Base-by-base conservation (phyloP, 78 protist species). In the Dictyostelium capitatum region DNA sequence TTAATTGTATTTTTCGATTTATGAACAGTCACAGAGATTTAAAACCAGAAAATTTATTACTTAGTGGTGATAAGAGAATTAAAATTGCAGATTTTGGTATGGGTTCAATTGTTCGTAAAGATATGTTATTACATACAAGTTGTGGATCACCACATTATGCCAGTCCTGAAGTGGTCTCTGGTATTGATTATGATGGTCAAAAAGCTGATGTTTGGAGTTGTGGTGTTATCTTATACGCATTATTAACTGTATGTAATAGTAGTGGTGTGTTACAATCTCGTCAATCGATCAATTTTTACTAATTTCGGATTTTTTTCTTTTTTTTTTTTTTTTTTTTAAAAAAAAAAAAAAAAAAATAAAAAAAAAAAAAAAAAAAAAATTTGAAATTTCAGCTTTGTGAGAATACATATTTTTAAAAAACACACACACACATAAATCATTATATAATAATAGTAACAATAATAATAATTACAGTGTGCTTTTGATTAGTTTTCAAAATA, bases 1-100 rank as follows among this genome's bases (percentile, higher is more conserved):
- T 19, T 37, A 8, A 25, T 47, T 41, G n/a, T n/a, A n/a, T n/a
- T n/a, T n/a, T n/a, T n/a, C n/a, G n/a, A n/a, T n/a, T n/a, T n/a
- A n/a, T n/a, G n/a, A n/a, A n/a, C n/a, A 51, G 98, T 95, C 99
- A 99, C 69, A 96, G 99, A 25, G 99, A 99, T 89, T 79, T 99
- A 37, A 99, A 99, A 89, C 99, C 99, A n/a, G 99, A 99, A 83
- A 99, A 99, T 79, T 83, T 99, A 32, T 83, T 94, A 28, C 23
- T 94, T 2, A 79, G 89, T 54, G 94, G 87, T 28, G 89, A 92
- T 57, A 92, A 92, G 46, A 85, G 75, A 82, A 83, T 92, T 53
- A 92, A 92, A 77, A 92, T 92, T 46, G 82, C 94, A 11, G 95
- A 95, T 92, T 98, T 96, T 73, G 99, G 99, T 37, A 79, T 98